A percentile compares a stretch with the other conserved stretches of the same genome.
Evolutionary conservation across 1,139 yeast species (phyloP).

Genomic region (Diutina catenulata): DNA sequence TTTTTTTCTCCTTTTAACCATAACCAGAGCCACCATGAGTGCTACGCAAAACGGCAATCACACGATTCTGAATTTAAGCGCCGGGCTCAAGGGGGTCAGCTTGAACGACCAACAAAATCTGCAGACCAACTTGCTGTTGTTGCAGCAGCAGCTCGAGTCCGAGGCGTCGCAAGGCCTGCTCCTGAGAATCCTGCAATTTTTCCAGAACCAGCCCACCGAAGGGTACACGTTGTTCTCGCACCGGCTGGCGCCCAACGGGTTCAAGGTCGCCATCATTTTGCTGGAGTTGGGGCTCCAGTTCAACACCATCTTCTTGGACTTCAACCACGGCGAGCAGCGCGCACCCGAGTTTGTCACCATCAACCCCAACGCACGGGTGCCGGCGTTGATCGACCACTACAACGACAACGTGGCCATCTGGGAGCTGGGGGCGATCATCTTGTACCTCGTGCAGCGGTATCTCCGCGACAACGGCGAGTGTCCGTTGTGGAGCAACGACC

Average conservation of each 20-base stretch:
- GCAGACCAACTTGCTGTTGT: slow-evolving; percentile 26
- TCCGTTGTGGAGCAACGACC: slow-evolving; percentile 68
- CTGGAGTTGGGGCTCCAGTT: slow-evolving; percentile 73
- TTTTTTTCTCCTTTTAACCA: too few relatives aligned
- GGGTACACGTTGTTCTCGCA: slow-evolving; percentile 87
- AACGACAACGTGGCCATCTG: slow-evolving; percentile 73
- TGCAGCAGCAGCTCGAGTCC: slow-evolving; percentile 31
- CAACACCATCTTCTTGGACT: slow-evolving; percentile 78
- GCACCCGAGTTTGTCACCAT: slow-evolving; percentile 87
- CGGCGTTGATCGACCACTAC: slow-evolving; percentile 83
- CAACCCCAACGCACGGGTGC: slow-evolving; percentile 91
- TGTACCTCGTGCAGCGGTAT: slow-evolving; percentile 61
- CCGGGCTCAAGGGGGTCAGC: slow-evolving; percentile 36
- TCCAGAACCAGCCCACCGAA: slow-evolving; percentile 66
- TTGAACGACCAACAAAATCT: slow-evolving; percentile 32
- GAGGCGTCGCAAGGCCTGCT: slow-evolving; percentile 29
- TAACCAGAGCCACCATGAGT: too few relatives aligned
- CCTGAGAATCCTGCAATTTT: slow-evolving; percentile 59
- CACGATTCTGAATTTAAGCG: slow-evolving; percentile 35
- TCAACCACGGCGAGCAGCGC: slow-evolving; percentile 81
- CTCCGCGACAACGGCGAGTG: slow-evolving; percentile 64
- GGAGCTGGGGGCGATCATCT: slow-evolving; percentile 89
- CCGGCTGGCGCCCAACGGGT: slow-evolving; percentile 92
- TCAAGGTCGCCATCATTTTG: slow-evolving; percentile 85
- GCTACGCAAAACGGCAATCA: not conserved